phyloP scores from a whole-genome alignment of 768 basidiomycete species.

The Punctularia strigosozonata region DNA sequence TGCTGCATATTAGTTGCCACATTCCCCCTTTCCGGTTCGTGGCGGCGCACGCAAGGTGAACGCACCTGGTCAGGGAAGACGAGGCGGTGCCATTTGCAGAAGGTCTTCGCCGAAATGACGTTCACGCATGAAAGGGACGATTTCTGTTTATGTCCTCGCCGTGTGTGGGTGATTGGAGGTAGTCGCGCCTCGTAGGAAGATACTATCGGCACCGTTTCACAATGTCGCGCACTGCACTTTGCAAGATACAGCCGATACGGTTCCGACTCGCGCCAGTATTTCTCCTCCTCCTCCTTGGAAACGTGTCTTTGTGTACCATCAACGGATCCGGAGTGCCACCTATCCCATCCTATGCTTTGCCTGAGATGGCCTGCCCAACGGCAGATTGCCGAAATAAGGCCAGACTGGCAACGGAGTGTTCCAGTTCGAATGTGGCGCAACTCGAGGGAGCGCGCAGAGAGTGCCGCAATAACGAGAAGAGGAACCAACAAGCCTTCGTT shows the following conservation, averaged over 20 bases:
- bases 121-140: conserved; percentile 7
- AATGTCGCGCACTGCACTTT: neutral
- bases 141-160: neutral
- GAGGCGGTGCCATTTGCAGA: conserved; percentile 38
- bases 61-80: conserved; percentile 29
- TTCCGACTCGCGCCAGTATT: neutral
- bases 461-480: no score
- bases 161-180: neutral
- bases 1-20: neutral
- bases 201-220: neutral
- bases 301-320: no score
- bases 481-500: no score
- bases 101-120: conserved; percentile 20
- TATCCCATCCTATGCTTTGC: no score
- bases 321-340: no score
- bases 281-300: neutral
- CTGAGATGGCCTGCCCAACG: no score
- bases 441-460: no score
- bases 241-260: neutral
- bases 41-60: neutral
- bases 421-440: no score
- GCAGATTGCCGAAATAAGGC: no score
- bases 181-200: neutral
- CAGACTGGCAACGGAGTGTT: no score
- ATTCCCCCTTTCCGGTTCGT: neutral